Conservation (phyloP, 306 rosid genomes). For the Cicer bijugum region DNA sequence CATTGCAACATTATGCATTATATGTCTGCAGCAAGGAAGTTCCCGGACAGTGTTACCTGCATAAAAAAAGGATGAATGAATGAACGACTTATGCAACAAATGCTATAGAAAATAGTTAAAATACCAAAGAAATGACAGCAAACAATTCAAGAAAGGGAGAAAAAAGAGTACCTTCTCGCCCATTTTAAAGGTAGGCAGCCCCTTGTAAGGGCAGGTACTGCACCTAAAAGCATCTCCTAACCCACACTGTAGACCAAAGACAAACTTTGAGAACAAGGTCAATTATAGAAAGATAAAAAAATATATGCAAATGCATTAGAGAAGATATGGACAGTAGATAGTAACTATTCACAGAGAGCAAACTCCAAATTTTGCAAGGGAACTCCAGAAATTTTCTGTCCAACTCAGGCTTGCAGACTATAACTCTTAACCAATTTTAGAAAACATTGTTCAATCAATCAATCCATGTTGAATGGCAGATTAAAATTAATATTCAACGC, state of each 20-base stretch:
- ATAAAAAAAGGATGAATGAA: conserved; percentile 3
- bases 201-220: conserved; percentile 92
- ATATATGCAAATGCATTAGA: conserved; percentile 1
- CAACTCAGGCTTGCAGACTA: not conserved
- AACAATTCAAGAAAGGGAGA: not conserved
- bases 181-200: conserved; percentile 87
- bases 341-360: conserved; percentile 6
- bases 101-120: not conserved
- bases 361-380: not conserved
- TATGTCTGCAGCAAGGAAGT: conserved; percentile 85
- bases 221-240: conserved; percentile 98
- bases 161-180: conserved; percentile 81
- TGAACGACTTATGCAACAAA: not conserved
- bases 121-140: conserved; percentile 15
- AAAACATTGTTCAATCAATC: conserved; percentile 2
- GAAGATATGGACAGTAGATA: not conserved
- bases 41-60: conserved; percentile 71
- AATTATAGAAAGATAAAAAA: not conserved
- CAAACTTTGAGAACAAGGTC: conserved; percentile 46
- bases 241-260: conserved; percentile 77
- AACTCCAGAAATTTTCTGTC: conserved; percentile 11
- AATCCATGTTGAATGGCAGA: conserved; percentile 1
- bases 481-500: not conserved
- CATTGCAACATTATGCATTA: conserved; percentile 39
- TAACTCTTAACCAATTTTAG: conserved; percentile 12